Evolutionary conservation across 768 basidiomycete species (phyloP), one percentile per base, ranked within the genome.

Genomic region (Phanerodontia chrysosporium): DNA sequence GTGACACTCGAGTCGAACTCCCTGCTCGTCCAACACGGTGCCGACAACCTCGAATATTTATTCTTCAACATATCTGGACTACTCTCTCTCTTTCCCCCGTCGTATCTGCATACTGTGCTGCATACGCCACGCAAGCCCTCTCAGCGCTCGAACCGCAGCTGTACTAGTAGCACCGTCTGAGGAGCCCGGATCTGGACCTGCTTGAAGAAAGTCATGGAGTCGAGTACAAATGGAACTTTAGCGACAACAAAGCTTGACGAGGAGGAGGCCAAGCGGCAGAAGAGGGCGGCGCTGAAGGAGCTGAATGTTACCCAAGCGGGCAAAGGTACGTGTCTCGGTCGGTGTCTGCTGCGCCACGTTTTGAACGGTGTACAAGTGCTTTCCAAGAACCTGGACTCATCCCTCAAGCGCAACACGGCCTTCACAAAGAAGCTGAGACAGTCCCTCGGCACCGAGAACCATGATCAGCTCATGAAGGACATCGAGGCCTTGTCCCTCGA

Each of bases 351-450:
- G 51, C 51, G 28, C 21, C 35, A 32, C 27, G 21, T 35, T 14
- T 27, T 28, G 21, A 42, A 18, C 42, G 27, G 49, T 21, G 14
- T 45, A 36, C 65, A 7, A 93, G 92, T 88, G 70, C 76, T 83
- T 10, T 77, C 82, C 22, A 94, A 86, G 70, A 59, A 74, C 3
- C 79, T 95, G 24, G 97, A 98, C 73, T 94, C 97, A 2, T 98
- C 97, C 45, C 75, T 99, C 58, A 98, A 93, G 75, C 87, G 94
- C 7, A 95, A 99, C 73, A 98, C 95, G 1, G 92, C 94, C 6
- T 82, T 98, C 62, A 95, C 97, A 64, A 98, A 96, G 73, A 88
- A 91, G 46, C 89, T 98, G 66, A 85, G 89, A 48, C 92, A 89
- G 68, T 91, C 92, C 18, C 80, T 98, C 67, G 90, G 88, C 16